Base-by-base conservation (phyloP, 306 rosid genomes). In the Erythrophleum fordii region DNA sequence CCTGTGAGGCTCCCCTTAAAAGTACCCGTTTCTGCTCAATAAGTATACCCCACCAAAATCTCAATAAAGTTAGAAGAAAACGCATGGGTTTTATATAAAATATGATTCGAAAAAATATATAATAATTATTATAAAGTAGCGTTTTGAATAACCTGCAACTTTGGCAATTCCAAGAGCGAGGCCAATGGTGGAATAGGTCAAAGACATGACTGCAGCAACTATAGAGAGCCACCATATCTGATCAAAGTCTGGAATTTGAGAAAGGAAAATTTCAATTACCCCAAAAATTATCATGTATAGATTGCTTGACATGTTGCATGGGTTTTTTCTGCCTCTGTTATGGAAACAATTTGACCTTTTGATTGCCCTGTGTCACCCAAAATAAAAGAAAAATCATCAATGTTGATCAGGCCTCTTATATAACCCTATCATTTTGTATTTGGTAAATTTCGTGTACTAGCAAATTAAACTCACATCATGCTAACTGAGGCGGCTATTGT, bases 221-320 rank as follows among this genome's bases (percentile, higher is more conserved):
- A 58, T 82, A 1, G 93, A 90, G 62, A 90, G 93, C 93, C 91
- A 90, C 93, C 90, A 86, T 7, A 68, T 84, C 52, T 87, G 64
- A 78, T 84, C 74, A 69, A 90, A 87, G 80, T 90, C 83, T 34
- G 86, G 91, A 65, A 90, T 90, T 72, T 86, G 93, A 55, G 91
- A 87, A 11, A 86, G 62, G 35, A 90, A 1, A 25, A 87, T 82
- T 69, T 90, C 80, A n/a, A 64, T 51, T n/a, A 56, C 60, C 3
- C 93, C 93, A 82, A 90, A 90, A 29, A 56, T 0, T 14, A 90
- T 62, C 83, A 90, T 87, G 49, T 66, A 90, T 61, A 82, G 86
- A 53, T 78, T 82, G 82, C 85, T 80, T 53, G 91, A 80, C 52
- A 80, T 23, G 6, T 62, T 69, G 48, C 93, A 90, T 74, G 77